Conservation (phyloP, 2,329 filamentous ascomycete species). For the Penicillium sp. region DNA sequence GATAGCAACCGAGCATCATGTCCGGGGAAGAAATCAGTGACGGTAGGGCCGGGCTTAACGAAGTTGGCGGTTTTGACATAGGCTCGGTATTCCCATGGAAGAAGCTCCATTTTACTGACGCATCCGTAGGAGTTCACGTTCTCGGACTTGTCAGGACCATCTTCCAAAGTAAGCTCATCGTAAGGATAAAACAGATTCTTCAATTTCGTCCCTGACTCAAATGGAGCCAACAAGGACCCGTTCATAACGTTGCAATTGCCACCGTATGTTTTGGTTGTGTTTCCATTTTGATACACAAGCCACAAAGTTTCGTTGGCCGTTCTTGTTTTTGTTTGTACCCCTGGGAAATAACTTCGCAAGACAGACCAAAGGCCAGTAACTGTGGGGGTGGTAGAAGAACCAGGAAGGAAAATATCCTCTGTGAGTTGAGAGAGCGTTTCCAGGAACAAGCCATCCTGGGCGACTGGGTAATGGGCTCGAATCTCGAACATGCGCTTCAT, state of each 20-base stretch:
- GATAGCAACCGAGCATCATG: constrained; percentile 61
- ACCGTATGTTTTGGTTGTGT: constrained; percentile 54
- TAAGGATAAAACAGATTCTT: constrained; percentile 65
- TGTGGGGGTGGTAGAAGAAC: constrained; percentile 52
- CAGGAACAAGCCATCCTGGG: constrained; percentile 60
- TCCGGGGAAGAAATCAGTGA: constrained; percentile 60
- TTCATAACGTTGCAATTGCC: constrained; percentile 49
- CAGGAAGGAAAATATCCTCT: constrained; percentile 50
- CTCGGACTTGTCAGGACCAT: constrained; percentile 46
- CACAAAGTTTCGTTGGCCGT: constrained; percentile 47
- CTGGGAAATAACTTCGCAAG: constrained; percentile 50
- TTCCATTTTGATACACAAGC: constrained; percentile 48
- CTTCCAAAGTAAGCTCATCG: constrained; percentile 53
- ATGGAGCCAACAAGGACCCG: constrained; percentile 55
- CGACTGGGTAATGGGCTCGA: constrained; percentile 55
- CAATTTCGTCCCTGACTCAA: constrained; percentile 53
- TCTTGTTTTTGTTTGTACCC: constrained; percentile 48
- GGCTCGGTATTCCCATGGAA: constrained; percentile 58
- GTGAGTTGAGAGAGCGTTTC: constrained; percentile 58
- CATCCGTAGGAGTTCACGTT: constrained; percentile 58
- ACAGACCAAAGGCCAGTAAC: constrained; percentile 63
- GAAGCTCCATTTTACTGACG: constrained; percentile 52
- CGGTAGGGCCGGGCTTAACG: constrained; percentile 53
- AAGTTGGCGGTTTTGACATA: constrained; percentile 57
- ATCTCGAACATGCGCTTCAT: constrained; percentile 62